Percentiles rank a stretch among this genome's conserved stretches.
Evolutionary conservation across 371 early-diverging fungal genomes (phyloP).

Genomic region (Mortierella sp.): DNA sequence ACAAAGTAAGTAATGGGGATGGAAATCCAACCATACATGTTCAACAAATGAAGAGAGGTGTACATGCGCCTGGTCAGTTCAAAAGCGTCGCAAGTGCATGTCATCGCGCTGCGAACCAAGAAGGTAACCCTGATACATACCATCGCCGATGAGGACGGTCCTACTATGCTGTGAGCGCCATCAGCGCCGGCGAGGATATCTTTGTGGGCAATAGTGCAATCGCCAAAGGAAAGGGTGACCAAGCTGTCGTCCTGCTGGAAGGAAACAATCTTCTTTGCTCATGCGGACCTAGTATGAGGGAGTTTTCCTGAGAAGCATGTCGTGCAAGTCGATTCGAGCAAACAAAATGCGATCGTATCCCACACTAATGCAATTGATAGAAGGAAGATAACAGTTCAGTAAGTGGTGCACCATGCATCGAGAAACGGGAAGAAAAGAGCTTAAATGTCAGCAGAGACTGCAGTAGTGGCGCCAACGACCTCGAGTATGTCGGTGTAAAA

Average conservation of each 20-base stretch:
- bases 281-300: slow-evolving; percentile 13
- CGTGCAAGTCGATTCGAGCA: not conserved
- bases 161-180: slow-evolving; percentile 17
- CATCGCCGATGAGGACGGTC: slow-evolving; percentile 35
- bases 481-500: too few relatives aligned
- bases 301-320: not conserved
- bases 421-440: too few relatives aligned
- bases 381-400: not conserved
- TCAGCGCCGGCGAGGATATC: slow-evolving; percentile 20
- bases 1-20: too few relatives aligned
- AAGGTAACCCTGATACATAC: not conserved
- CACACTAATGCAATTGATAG: not conserved
- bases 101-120: too few relatives aligned
- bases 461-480: too few relatives aligned
- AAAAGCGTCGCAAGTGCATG: too few relatives aligned
- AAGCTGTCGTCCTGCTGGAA: not conserved
- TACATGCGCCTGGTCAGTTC: too few relatives aligned
- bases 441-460: too few relatives aligned
- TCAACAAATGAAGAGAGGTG: too few relatives aligned
- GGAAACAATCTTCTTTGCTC: slow-evolving; percentile 1
- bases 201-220: not conserved
- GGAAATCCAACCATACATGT: too few relatives aligned
- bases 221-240: not conserved
- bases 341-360: slow-evolving; percentile 8
- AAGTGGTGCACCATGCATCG: too few relatives aligned